Evolutionary conservation across 345 rosid genomes (phyloP).

Genomic region (Moringa oleifera): DNA sequence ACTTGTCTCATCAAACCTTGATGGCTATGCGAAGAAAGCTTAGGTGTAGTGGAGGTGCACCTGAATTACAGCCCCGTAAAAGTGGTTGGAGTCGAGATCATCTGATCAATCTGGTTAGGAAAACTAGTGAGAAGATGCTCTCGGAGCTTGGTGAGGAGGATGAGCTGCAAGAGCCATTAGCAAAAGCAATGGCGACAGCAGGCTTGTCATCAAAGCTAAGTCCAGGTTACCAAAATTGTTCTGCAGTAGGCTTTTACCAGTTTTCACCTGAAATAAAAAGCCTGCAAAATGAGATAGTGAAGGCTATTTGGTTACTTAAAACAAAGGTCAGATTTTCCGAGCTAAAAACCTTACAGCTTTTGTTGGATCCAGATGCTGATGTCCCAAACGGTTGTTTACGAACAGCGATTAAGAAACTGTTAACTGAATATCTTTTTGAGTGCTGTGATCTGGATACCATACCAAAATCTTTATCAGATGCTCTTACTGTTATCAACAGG

Average conservation of each 20-base stretch:
- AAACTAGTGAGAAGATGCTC: slow-evolving; percentile 47
- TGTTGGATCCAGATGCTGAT: slow-evolving; percentile 50
- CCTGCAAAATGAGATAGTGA: slow-evolving; percentile 65
- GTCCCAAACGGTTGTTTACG: slow-evolving; percentile 39
- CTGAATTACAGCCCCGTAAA: slow-evolving; percentile 26
- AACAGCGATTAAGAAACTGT: slow-evolving; percentile 46
- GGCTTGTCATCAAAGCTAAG: slow-evolving; percentile 47
- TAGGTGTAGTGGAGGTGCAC: slow-evolving; percentile 34
- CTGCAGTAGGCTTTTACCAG: slow-evolving; percentile 30
- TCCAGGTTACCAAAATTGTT: slow-evolving; percentile 27
- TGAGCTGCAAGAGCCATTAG: slow-evolving; percentile 50
- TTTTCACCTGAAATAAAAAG: slow-evolving; percentile 45
- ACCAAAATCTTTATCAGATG: slow-evolving; percentile 53
- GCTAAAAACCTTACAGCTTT: slow-evolving; percentile 45
- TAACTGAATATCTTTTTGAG: slow-evolving; percentile 68
- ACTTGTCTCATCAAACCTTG: slow-evolving; percentile 44
- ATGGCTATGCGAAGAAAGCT: slow-evolving; percentile 73
- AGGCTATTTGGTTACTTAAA: slow-evolving; percentile 56
- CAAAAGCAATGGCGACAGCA: slow-evolving; percentile 67
- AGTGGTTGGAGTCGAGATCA: slow-evolving; percentile 29
- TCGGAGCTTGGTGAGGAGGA: slow-evolving; percentile 38
- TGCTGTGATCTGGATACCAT: slow-evolving; percentile 55
- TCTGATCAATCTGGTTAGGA: slow-evolving; percentile 40
- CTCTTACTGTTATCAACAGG: slow-evolving; percentile 57
- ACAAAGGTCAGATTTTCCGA: slow-evolving; percentile 40